Base-by-base conservation (phyloP, 257 asterid genomes). In the Hygrophila difformis region DNA sequence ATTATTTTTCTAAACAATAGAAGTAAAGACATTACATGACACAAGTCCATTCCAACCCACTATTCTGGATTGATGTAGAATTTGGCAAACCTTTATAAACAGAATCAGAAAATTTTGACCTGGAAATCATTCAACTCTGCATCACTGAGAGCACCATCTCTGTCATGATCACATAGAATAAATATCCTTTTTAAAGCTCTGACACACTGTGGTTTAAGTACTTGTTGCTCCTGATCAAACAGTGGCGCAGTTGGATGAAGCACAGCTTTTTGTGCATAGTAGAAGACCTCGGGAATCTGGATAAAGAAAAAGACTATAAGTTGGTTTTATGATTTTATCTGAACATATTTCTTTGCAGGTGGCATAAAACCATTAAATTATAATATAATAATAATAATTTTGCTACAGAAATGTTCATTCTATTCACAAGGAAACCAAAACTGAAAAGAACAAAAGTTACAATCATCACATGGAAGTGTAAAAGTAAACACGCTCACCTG, bases 141-240 rank as follows among this genome's bases (percentile, higher is more conserved):
- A 59, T 91, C 97, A 70, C 81, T 82, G 53, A 91, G 94, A 56
- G 97, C 94, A 44, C 99, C 99, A 74, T 91, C 99, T 67, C 94
- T 78, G 60, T 86, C 97, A 43, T 67, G 77, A 60, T 91, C 99
- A 18, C 95, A 91, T 16, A 91, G 93, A 64, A 91, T 86, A 55
- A 91, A 91, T 21, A 91, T 91, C 55, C 94, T 76, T 62, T 91
- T 91, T 57, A 86, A 67, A 67, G 97, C 99, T 77, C 94, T 78
- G 58, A 86, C 89, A 60, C 95, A 91, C 38, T 93, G 76, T 46
- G 97, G 95, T 57, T 65, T 82, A 56, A 91, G 74, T 47, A 83
- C 83, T 72, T 86, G 97, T 48, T 81, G 78, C 74, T 86, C 95
- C 68, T 86, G 97, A 73, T 91, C 99, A 50, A 91, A 91, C 18